Conservation (phyloP, 2,329 filamentous ascomycete species). For the Diaporthe helianthi region DNA sequence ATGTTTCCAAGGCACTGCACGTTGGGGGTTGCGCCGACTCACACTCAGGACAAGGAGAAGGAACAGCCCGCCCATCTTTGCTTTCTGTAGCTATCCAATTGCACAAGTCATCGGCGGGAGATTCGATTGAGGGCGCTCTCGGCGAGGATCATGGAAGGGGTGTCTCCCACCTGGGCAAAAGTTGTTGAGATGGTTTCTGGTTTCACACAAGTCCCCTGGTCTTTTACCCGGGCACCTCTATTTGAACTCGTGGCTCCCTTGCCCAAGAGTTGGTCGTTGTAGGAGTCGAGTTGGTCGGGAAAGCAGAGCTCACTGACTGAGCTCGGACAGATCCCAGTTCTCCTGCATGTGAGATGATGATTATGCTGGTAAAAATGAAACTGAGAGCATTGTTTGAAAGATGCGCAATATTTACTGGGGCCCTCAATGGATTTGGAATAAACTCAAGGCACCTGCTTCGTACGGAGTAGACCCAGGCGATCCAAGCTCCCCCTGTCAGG, state of each 20-base stretch:
- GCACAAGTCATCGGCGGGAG: conserved; percentile 24
- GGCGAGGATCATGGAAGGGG: neutral
- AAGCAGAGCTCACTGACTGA: neutral
- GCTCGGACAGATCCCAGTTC: neutral
- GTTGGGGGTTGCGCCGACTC: conserved; percentile 39
- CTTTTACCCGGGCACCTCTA: neutral
- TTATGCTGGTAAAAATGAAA: neutral
- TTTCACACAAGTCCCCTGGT: conserved; percentile 3
- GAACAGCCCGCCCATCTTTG: conserved; percentile 43
- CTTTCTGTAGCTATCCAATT: conserved; percentile 15
- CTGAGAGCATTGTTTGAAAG: neutral
- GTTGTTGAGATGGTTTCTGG: conserved; percentile 16
- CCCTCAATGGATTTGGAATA: conserved; percentile 9
- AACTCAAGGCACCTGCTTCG: neutral
- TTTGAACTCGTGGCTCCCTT: conserved; percentile 1
- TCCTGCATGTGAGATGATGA: neutral
- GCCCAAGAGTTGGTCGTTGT: neutral
- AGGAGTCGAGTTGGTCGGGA: neutral
- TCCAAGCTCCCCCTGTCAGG: conserved; percentile 17
- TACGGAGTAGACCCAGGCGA: conserved; percentile 15
- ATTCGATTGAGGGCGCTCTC: neutral
- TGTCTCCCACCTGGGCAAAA: conserved; percentile 4
- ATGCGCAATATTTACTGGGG: conserved; percentile 6
- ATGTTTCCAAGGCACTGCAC: neutral
- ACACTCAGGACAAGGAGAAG: conserved; percentile 45